phyloP scores from a whole-genome alignment of 73 alveolate genomes.

The Uronychia setigera region DNA sequence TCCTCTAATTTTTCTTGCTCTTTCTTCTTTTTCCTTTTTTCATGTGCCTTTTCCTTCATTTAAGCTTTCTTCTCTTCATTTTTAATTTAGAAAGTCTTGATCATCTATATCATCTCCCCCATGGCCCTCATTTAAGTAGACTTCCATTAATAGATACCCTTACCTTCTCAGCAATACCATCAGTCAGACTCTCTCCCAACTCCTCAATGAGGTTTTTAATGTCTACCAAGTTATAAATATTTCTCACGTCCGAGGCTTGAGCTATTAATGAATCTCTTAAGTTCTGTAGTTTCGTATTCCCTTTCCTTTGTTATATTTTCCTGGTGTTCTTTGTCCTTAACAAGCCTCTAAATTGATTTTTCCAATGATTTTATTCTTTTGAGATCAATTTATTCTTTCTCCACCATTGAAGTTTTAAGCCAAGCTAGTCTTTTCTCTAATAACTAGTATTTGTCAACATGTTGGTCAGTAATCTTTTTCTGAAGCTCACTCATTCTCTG shows the following conservation, averaged over 20 bases:
- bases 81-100: neutral
- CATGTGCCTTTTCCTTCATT: neutral
- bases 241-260: neutral
- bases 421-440: neutral
- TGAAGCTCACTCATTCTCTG: neutral
- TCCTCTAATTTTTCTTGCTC: neutral
- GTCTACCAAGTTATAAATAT: neutral
- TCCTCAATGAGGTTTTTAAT: neutral
- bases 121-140: neutral
- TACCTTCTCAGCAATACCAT: neutral
- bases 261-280: neutral
- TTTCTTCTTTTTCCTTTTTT: neutral
- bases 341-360: neutral
- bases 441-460: neutral
- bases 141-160: neutral
- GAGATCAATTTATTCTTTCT: neutral
- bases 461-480: neutral
- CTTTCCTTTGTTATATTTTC: neutral
- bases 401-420: neutral
- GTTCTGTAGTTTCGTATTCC: neutral
- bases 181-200: neutral
- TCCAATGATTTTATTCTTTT: neutral
- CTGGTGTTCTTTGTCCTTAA: neutral
- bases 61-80: neutral
- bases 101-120: neutral